Evolutionary conservation across 2,329 filamentous ascomycete species (phyloP).

Genomic region (Apiospora rasikravindrae): DNA sequence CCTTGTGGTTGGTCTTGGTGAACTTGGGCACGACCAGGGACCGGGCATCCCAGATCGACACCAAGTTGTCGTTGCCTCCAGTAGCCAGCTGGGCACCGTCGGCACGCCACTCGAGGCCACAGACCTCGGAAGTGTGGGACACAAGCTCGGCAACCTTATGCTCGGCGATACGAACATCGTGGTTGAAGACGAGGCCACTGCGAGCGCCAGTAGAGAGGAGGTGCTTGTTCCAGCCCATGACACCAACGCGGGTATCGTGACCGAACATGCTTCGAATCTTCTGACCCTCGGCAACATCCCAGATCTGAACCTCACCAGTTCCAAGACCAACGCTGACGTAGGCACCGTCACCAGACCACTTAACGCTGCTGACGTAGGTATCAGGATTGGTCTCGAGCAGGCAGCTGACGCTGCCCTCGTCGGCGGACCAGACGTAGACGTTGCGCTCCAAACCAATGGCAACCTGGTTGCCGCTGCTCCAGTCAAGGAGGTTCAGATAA

Average conservation of each 20-base stretch:
- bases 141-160: conserved; percentile 98
- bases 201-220: conserved; percentile 92
- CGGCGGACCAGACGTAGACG: conserved; percentile 98
- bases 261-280: conserved; percentile 99
- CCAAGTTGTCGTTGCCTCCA: conserved; percentile 97
- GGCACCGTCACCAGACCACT: conserved; percentile 97
- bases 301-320: conserved; percentile 97
- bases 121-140: conserved; percentile 97
- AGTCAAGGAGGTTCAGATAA: conserved; percentile 98
- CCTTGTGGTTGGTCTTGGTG: conserved; percentile 99
- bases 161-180: conserved; percentile 95
- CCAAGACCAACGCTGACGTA: conserved; percentile 96
- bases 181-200: conserved; percentile 95
- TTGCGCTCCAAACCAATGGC: conserved; percentile 96
- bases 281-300: conserved; percentile 92
- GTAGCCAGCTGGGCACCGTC: conserved; percentile 97
- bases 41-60: conserved; percentile 98
- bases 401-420: conserved; percentile 86
- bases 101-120: conserved; percentile 95
- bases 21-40: conserved; percentile 94
- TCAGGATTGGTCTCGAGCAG: conserved; percentile 87
- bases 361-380: conserved; percentile 97
- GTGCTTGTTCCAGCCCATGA: conserved; percentile 99
- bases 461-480: conserved; percentile 97
- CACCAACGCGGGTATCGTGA: conserved; percentile 93